Conservation (phyloP, 179 eudicot genomes). For the Carnegiea gigantea region DNA sequence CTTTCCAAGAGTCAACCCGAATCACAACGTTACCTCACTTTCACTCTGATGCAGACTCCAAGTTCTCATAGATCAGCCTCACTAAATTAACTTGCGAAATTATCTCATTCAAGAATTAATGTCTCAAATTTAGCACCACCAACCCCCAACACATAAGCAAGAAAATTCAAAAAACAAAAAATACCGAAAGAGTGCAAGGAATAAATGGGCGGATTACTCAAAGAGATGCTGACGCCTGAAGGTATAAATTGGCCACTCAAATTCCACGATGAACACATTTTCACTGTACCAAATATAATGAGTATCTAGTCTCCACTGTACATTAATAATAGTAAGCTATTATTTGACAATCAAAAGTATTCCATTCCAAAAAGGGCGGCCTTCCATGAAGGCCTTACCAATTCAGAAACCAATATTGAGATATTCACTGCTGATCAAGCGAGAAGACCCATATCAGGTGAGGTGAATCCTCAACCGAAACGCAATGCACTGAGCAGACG, state of each 20-base stretch:
- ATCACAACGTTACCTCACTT: too few species aligned
- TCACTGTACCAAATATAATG: slow-evolving; percentile 9
- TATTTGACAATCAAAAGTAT: slow-evolving; percentile 8
- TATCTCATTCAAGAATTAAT: too few species aligned
- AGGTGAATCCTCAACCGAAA: not conserved
- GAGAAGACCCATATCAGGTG: not conserved
- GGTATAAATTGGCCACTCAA: not conserved
- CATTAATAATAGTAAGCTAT: slow-evolving; percentile 19
- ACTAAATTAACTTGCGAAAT: too few species aligned
- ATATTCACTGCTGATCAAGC: not conserved
- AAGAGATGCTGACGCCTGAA: not conserved
- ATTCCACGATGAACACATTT: slow-evolving; percentile 3
- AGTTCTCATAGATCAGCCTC: too few species aligned
- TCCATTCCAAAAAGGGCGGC: not conserved
- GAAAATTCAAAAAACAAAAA: too few species aligned
- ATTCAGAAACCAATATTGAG: slow-evolving; percentile 8
- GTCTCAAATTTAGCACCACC: too few species aligned
- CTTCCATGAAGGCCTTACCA: not conserved
- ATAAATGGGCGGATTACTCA: too few species aligned
- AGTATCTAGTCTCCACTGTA: slow-evolving; percentile 23
- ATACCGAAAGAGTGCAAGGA: not conserved
- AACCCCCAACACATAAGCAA: too few species aligned
- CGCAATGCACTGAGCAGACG: not conserved
- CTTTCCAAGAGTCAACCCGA: too few species aligned
- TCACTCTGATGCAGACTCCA: too few species aligned